Evolutionary conservation across 805 yeast species (phyloP).

Genomic region (Schwanniomyces sp.): DNA sequence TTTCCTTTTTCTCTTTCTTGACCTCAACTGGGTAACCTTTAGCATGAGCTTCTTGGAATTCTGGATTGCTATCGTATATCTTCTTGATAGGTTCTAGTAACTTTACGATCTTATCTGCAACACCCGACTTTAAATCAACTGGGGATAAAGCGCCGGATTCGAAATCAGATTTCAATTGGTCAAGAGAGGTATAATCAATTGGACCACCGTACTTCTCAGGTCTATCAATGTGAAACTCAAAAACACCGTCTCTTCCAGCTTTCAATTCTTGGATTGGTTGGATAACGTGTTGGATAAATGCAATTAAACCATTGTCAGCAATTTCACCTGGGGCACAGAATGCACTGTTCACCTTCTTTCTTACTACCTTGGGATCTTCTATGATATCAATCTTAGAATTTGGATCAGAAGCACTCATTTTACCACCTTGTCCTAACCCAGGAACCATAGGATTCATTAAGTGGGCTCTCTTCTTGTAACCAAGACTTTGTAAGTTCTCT

Average conservation of each 20-base stretch:
- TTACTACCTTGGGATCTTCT: slow-evolving; percentile 84
- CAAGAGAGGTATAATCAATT: slow-evolving; percentile 66
- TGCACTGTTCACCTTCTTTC: slow-evolving; percentile 89
- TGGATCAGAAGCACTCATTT: slow-evolving; percentile 99
- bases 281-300: slow-evolving; percentile 81
- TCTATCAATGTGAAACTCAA: slow-evolving; percentile 75
- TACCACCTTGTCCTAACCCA: slow-evolving; percentile 94
- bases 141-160: slow-evolving; percentile 78
- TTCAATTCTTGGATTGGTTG: slow-evolving; percentile 84
- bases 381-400: slow-evolving; percentile 92
- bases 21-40: slow-evolving; percentile 82
- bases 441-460: slow-evolving; percentile 99
- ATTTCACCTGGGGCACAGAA: slow-evolving; percentile 93
- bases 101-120: slow-evolving; percentile 77
- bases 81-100: slow-evolving; percentile 83
- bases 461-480: slow-evolving; percentile 97
- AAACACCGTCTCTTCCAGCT: slow-evolving; percentile 50
- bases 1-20: slow-evolving; percentile 64
- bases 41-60: slow-evolving; percentile 70
- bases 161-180: slow-evolving; percentile 69
- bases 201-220: slow-evolving; percentile 98
- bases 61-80: slow-evolving; percentile 58
- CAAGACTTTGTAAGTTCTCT: slow-evolving; percentile 81
- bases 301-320: slow-evolving; percentile 85
- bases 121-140: slow-evolving; percentile 91